A percentile compares a stretch with the other conserved stretches of the same genome.
phyloP scores from a whole-genome alignment of 2,329 filamentous ascomycete genomes.

The Xylaria hypoxylon region DNA sequence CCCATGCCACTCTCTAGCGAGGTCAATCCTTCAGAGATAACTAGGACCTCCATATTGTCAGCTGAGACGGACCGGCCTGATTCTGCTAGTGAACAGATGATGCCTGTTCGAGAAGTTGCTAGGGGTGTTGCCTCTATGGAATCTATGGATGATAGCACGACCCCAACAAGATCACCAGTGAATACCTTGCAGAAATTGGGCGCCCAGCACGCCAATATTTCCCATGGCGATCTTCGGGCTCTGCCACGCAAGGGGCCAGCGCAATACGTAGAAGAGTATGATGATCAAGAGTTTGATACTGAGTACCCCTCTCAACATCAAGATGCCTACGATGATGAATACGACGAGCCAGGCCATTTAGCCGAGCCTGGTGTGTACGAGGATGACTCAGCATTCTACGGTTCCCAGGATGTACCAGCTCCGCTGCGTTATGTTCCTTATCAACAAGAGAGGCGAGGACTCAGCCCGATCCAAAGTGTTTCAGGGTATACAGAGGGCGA shows the following conservation, averaged over 20 bases:
- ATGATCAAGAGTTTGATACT: conserved; percentile 60
- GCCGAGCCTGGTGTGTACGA: conserved; percentile 54
- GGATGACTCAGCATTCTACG: conserved; percentile 63
- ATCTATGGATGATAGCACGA: conserved; percentile 67
- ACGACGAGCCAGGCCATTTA: conserved; percentile 57
- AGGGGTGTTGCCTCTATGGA: conserved; percentile 70
- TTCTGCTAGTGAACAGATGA: conserved; percentile 73
- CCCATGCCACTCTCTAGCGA: conserved; percentile 92
- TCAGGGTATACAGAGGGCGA: conserved; percentile 84
- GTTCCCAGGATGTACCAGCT: conserved; percentile 71
- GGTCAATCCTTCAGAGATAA: conserved; percentile 86
- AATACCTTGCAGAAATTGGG: conserved; percentile 70
- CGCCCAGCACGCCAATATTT: conserved; percentile 74
- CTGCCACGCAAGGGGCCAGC: conserved; percentile 61
- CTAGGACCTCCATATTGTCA: conserved; percentile 86
- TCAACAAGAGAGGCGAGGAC: conserved; percentile 73
- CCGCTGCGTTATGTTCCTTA: conserved; percentile 76
- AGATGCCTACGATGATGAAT: conserved; percentile 57
- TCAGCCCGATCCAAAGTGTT: conserved; percentile 93
- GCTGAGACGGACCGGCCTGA: conserved; percentile 79
- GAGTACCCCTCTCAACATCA: conserved; percentile 52
- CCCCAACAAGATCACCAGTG: conserved; percentile 66
- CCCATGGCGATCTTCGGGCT: conserved; percentile 68
- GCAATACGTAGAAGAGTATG: conserved; percentile 60
- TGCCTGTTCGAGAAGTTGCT: conserved; percentile 72